Evolutionary conservation across 2,329 filamentous ascomycete genomes (phyloP).

Genomic region (Claviceps sp.): DNA sequence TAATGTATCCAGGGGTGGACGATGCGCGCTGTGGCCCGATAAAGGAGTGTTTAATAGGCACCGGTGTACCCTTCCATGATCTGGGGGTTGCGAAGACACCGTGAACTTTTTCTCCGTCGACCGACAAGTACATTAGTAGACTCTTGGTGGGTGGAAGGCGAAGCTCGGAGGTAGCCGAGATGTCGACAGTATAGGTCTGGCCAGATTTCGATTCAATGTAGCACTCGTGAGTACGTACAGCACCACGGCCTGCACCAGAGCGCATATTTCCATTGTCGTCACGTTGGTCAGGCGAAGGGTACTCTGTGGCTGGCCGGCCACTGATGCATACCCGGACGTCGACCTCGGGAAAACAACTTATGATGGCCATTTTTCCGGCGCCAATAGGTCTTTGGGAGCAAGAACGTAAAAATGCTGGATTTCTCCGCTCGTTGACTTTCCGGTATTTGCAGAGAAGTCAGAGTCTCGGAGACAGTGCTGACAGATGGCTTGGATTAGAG

Average conservation of each 20-base stretch:
- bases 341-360: conserved; percentile 8
- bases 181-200: conserved; percentile 9
- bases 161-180: background rate
- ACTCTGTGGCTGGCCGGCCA: conserved; percentile 11
- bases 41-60: background rate
- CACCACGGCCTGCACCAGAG: no score
- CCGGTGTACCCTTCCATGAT: background rate
- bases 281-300: conserved; percentile 3
- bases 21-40: background rate
- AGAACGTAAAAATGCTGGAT: no score
- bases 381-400: background rate
- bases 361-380: conserved; percentile 11
- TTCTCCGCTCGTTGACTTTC: no score
- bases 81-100: background rate
- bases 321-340: conserved; percentile 9
- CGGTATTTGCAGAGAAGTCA: background rate
- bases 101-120: conserved; percentile 7
- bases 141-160: fast-evolving
- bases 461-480: background rate
- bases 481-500: no score
- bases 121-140: fast-evolving
- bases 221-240: conserved; percentile 1
- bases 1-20: background rate
- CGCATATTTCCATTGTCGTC: background rate
- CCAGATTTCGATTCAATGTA: conserved; percentile 14